These are phyloP conservation scores for Botrytis fabae DNA, from an alignment of 2,329 filamentous ascomycete species.

Conservation along the genomic window DNA sequence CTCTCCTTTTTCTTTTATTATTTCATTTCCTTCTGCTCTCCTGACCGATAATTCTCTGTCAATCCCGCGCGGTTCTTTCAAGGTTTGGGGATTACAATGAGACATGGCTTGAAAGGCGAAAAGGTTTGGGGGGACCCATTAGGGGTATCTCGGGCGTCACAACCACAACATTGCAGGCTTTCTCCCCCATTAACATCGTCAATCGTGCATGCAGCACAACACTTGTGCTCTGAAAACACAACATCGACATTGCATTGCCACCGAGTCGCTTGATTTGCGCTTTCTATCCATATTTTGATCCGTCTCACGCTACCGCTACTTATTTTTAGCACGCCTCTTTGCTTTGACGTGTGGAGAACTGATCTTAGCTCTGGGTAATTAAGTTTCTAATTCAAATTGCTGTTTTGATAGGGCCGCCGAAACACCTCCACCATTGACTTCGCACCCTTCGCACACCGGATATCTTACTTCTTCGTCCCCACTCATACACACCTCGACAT, in stretches of 20 bases:
- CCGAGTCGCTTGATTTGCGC: not conserved
- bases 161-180: slow-evolving; percentile 15
- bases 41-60: slow-evolving; percentile 1
- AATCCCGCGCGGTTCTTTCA: slow-evolving; percentile 7
- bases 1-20: slow-evolving; percentile 5
- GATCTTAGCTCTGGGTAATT: slow-evolving; percentile 8
- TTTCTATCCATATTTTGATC: not conserved
- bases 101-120: slow-evolving; percentile 15
- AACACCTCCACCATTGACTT: slow-evolving; percentile 48
- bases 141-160: slow-evolving; percentile 11
- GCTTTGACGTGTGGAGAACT: slow-evolving; percentile 21
- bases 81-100: slow-evolving; percentile 18
- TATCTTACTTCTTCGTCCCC: slow-evolving; percentile 70
- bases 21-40: not conserved
- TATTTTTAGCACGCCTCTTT: slow-evolving; percentile 8
- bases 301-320: not conserved
- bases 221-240: slow-evolving; percentile 9
- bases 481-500: slow-evolving; percentile 58
- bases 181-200: slow-evolving; percentile 6
- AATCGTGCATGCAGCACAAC: slow-evolving; percentile 19
- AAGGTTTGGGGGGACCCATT: not conserved
- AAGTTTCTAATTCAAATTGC: slow-evolving; percentile 20
- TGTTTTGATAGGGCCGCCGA: slow-evolving; percentile 19
- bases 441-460: slow-evolving; percentile 65
- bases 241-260: slow-evolving; percentile 9